Conservation (phyloP, 73 alveolate species). For the Paramecium primaurelia region DNA sequence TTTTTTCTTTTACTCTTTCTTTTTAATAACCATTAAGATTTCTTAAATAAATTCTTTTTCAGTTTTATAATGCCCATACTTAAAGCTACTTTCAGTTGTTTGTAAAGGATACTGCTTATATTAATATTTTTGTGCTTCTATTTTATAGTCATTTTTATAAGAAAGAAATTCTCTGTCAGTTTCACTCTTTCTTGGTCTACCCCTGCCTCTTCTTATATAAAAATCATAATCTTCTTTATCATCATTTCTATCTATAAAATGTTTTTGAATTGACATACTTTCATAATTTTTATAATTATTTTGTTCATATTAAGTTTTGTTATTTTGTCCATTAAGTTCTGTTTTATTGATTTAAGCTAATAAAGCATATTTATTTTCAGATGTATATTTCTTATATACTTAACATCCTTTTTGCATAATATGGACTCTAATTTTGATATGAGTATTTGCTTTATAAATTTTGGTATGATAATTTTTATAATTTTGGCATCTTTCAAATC, state of each 20-base stretch:
- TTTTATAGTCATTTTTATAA: background rate
- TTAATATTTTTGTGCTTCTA: background rate
- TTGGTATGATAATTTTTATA: background rate
- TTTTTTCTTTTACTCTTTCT: background rate
- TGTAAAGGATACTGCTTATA: background rate
- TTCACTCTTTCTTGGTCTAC: conserved; percentile 15
- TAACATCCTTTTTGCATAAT: background rate
- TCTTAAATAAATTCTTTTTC: background rate
- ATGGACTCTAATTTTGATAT: background rate
- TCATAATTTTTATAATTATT: background rate
- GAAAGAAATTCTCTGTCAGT: background rate
- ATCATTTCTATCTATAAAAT: background rate
- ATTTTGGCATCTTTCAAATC: background rate
- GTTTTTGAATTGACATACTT: background rate
- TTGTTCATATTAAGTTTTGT: background rate
- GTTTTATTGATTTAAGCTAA: background rate
- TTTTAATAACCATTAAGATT: background rate
- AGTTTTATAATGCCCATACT: background rate
- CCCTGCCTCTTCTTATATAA: conserved; percentile 7
- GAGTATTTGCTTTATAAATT: background rate
- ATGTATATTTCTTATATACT: background rate
- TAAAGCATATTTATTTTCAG: background rate
- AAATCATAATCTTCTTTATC: background rate
- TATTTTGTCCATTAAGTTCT: background rate
- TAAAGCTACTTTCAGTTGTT: background rate